These are phyloP conservation scores for Cucumis melo DNA, from an alignment of 306 rosid species.

Conservation along the genomic window DNA sequence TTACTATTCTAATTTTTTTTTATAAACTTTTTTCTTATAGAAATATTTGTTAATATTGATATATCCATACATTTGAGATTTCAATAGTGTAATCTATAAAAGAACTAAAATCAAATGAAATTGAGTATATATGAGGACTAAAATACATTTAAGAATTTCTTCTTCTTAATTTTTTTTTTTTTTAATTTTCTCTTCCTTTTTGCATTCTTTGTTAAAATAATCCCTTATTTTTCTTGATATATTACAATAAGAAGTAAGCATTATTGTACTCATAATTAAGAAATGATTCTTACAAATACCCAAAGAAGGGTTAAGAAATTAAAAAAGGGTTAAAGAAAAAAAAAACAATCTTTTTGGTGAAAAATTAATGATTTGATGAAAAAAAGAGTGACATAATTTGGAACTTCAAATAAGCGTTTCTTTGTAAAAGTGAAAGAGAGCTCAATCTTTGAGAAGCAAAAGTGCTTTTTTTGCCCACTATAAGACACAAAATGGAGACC, in stretches of 20 bases:
- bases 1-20: too few relatives aligned
- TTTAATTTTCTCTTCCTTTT: background rate
- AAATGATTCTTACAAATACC: background rate
- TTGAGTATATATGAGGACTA: too few relatives aligned
- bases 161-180: too few relatives aligned
- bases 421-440: slow-evolving; percentile 1
- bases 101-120: too few relatives aligned
- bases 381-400: background rate
- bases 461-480: background rate
- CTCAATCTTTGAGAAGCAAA: background rate
- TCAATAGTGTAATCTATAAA: too few relatives aligned
- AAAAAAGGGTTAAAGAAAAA: background rate
- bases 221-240: background rate
- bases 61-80: too few relatives aligned
- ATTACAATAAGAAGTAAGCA: background rate
- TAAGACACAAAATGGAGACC: background rate
- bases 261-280: background rate
- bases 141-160: too few relatives aligned
- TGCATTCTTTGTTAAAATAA: background rate
- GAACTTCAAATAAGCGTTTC: background rate
- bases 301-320: background rate
- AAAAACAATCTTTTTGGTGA: background rate
- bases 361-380: background rate
- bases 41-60: too few relatives aligned
- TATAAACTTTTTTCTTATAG: too few relatives aligned